Percentiles rank a stretch among this genome's conserved stretches.
phyloP scores from a whole-genome alignment of 1,284 basidiomycete species.

The Cryptococcus sp. region DNA sequence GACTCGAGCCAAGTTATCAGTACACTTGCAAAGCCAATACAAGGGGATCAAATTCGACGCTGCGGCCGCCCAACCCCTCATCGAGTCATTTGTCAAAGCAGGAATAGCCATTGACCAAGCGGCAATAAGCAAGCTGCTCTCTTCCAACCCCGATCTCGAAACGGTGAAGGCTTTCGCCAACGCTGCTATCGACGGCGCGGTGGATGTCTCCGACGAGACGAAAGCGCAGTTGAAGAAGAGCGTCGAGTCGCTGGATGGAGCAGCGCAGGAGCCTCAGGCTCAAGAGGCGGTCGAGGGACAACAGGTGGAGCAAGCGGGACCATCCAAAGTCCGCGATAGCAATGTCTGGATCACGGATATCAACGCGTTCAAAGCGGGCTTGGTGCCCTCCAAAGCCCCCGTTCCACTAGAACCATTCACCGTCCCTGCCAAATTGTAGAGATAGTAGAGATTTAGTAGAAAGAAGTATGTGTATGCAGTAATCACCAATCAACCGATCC shows the following conservation, averaged over 20 bases:
- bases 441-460: not conserved
- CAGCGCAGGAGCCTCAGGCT: slow-evolving; percentile 10
- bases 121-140: slow-evolving; percentile 54
- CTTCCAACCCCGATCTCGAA: slow-evolving; percentile 57
- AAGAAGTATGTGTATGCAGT: not conserved
- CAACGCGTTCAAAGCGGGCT: slow-evolving; percentile 67
- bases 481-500: not conserved
- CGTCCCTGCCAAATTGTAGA: slow-evolving; percentile 32
- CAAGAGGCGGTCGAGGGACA: slow-evolving; percentile 50
- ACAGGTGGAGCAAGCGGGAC: slow-evolving; percentile 48
- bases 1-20: slow-evolving; percentile 73
- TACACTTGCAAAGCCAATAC: slow-evolving; percentile 71
- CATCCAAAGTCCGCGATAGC: slow-evolving; percentile 57
- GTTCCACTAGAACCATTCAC: slow-evolving; percentile 53
- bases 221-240: slow-evolving; percentile 59
- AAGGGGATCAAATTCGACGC: slow-evolving; percentile 61
- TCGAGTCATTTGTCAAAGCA: slow-evolving; percentile 59
- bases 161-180: slow-evolving; percentile 63
- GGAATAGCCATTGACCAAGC: slow-evolving; percentile 61
- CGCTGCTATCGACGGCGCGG: slow-evolving; percentile 54
- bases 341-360: slow-evolving; percentile 69
- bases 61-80: slow-evolving; percentile 67
- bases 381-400: slow-evolving; percentile 56
- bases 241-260: slow-evolving; percentile 60
- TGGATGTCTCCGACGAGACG: slow-evolving; percentile 50